These are phyloP conservation scores for Apodospora peruviana DNA, from an alignment of 495 filamentous ascomycete genomes.

Conservation along the genomic window DNA sequence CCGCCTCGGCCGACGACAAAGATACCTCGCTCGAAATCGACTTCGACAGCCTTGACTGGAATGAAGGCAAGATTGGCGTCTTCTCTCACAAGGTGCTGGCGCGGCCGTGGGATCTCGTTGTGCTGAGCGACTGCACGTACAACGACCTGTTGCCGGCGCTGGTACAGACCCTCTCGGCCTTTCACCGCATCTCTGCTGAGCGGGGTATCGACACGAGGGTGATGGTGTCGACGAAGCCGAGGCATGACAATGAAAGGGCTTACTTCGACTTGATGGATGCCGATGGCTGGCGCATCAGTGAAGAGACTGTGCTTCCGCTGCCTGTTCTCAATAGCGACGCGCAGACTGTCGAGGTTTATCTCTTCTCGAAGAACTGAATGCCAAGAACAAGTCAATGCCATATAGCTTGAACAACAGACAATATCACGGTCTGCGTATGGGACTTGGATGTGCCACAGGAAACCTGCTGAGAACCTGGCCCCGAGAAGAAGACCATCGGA, in stretches of 20 bases:
- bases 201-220: conserved; percentile 33
- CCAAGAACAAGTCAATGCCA: too few relatives aligned
- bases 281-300: conserved; percentile 46
- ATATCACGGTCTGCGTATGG: too few relatives aligned
- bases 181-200: conserved; percentile 30
- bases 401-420: too few relatives aligned
- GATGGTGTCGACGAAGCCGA: conserved; percentile 73
- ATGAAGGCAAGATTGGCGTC: conserved; percentile 29
- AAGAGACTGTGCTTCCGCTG: conserved; percentile 46
- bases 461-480: too few relatives aligned
- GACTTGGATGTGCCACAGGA: too few relatives aligned
- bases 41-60: conserved; percentile 74
- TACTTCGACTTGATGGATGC: conserved; percentile 73
- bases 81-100: conserved; percentile 33
- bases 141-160: conserved; percentile 79
- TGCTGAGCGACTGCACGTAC: conserved; percentile 93
- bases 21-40: conserved; percentile 8
- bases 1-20: conserved; percentile 2
- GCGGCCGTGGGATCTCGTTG: conserved; percentile 59
- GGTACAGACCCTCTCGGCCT: conserved; percentile 58
- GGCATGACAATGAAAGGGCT: conserved; percentile 74
- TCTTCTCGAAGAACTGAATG: conserved; percentile 29
- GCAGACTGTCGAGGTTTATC: conserved; percentile 58
- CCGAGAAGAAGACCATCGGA: too few relatives aligned
- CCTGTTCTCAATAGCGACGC: conserved; percentile 52